Evolutionary conservation across 1,284 basidiomycete genomes (phyloP).

Genomic region (Boletus semigastroideus): DNA sequence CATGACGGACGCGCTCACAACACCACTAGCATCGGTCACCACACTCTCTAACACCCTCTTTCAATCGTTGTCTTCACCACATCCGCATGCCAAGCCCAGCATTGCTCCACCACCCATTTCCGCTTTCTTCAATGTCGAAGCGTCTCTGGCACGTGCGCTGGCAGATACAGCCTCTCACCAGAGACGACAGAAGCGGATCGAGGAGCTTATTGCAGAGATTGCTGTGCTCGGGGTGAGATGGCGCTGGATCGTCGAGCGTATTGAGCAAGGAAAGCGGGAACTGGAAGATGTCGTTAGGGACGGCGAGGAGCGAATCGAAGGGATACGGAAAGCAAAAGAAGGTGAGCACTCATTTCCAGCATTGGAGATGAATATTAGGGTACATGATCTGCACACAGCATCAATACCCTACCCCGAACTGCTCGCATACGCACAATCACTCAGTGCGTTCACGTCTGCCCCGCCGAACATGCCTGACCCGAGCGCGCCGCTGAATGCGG

Average conservation of each 20-base stretch:
- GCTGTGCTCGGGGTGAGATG: constrained; percentile 63
- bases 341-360: constrained; percentile 41
- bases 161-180: constrained; percentile 70
- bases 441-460: constrained; percentile 80
- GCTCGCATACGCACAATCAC: constrained; percentile 74
- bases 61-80: constrained; percentile 61
- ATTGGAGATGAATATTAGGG: constrained; percentile 1
- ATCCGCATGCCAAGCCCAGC: constrained; percentile 54
- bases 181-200: constrained; percentile 69
- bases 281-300: constrained; percentile 68
- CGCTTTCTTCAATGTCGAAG: constrained; percentile 61
- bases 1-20: constrained; percentile 59
- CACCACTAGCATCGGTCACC: constrained; percentile 62
- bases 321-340: constrained; percentile 68
- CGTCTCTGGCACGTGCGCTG: constrained; percentile 59
- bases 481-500: constrained; percentile 36
- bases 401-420: constrained; percentile 78
- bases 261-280: constrained; percentile 64
- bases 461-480: constrained; percentile 78
- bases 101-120: constrained; percentile 57
- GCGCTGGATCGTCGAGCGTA: constrained; percentile 59
- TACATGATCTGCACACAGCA: constrained; percentile 39
- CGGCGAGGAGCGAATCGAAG: constrained; percentile 65
- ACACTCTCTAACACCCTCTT: constrained; percentile 68
- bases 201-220: constrained; percentile 66